A percentile compares a stretch with the other conserved stretches of the same genome.
Conservation (phyloP, 148 eudicot genomes). For the Silene latifolia region DNA sequence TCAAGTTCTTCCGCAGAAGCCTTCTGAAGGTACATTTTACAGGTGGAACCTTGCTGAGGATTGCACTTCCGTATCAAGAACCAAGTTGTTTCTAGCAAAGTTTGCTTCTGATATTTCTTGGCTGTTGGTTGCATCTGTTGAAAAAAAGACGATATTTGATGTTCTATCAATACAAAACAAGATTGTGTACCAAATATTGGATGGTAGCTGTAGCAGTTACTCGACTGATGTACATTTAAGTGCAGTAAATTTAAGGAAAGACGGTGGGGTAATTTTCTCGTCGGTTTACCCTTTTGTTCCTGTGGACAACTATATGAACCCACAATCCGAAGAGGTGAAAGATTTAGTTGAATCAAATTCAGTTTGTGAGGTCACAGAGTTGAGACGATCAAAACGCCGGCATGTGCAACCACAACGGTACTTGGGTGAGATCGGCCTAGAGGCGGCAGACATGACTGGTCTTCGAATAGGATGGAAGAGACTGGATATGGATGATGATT, state of each 20-base stretch:
- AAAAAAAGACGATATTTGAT: conserved; percentile 55
- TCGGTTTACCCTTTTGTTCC: conserved; percentile 42
- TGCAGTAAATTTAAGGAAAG: conserved; percentile 60
- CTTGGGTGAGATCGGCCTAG: conserved; percentile 60
- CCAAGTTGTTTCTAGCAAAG: conserved; percentile 54
- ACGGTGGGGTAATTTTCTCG: conserved; percentile 45
- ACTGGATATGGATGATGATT: conserved; percentile 42
- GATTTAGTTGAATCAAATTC: conserved; percentile 23
- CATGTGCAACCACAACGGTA: conserved; percentile 71
- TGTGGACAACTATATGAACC: conserved; percentile 9
- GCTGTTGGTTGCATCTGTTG: conserved; percentile 68
- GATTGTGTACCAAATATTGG: conserved; percentile 67
- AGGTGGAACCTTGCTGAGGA: conserved; percentile 81
- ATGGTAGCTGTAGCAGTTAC: conserved; percentile 29
- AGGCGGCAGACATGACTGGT: conserved; percentile 48
- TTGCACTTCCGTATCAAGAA: conserved; percentile 51
- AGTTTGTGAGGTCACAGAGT: conserved; percentile 33
- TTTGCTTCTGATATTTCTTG: conserved; percentile 72
- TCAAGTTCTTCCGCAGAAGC: conserved; percentile 56
- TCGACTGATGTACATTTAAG: conserved; percentile 30
- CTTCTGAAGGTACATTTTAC: conserved; percentile 49
- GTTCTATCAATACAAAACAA: conserved; percentile 50
- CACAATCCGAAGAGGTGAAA: conserved; percentile 21
- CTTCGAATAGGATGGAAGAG: conserved; percentile 56
- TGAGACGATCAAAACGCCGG: conserved; percentile 83